phyloP scores from a whole-genome alignment of 139 green algal species.

The Desmodesmus armatus region DNA sequence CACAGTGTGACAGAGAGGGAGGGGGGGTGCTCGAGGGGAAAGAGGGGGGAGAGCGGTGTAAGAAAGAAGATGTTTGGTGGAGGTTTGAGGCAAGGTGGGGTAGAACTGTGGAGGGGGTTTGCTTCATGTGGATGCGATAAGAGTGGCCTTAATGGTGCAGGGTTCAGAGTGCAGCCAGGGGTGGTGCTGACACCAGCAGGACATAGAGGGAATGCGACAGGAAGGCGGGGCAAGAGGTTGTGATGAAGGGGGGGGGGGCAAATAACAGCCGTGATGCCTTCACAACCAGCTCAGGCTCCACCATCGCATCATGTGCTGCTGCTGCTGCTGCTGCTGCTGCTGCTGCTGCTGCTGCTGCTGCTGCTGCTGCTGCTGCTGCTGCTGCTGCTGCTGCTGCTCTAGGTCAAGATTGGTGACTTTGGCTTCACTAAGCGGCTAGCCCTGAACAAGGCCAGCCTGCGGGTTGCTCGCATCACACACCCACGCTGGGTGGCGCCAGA shows the following conservation, averaged over 20 bases:
- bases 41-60: no score
- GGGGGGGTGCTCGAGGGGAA: background rate
- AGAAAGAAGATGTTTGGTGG: no score
- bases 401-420: conserved; percentile 50
- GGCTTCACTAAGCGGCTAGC: conserved; percentile 21
- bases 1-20: background rate
- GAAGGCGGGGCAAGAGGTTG: background rate
- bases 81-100: no score
- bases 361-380: background rate
- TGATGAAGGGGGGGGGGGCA: background rate
- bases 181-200: background rate
- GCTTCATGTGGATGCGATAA: no score
- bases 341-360: background rate
- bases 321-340: background rate
- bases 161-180: background rate
- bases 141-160: background rate
- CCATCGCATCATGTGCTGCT: background rate
- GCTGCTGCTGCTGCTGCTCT: background rate
- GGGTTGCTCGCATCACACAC: conserved; percentile 43
- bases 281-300: background rate
- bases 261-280: background rate
- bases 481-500: conserved; percentile 54
- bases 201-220: no score
- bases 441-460: conserved; percentile 9
- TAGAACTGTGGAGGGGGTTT: no score